phyloP scores from a whole-genome alignment of 352 stramenopile species.

The Bremia lactucae region DNA sequence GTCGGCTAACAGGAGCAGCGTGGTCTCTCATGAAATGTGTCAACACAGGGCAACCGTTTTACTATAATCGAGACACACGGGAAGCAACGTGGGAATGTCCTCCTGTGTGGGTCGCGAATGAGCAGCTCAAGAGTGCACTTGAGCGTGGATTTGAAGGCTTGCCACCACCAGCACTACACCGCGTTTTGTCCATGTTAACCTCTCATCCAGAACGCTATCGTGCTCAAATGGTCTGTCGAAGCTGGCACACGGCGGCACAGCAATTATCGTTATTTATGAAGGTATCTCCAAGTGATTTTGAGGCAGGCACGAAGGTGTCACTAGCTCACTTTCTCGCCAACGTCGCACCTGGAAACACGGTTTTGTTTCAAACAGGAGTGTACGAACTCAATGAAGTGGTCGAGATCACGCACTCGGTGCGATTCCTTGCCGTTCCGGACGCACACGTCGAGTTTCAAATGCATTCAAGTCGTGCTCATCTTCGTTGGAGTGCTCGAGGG shows the following conservation, averaged over 20 bases:
- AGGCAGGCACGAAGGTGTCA: conserved; percentile 7
- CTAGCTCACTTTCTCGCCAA: conserved; percentile 20
- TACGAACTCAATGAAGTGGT: conserved; percentile 46
- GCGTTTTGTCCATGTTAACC: conserved; percentile 80
- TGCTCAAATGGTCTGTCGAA: conserved; percentile 39
- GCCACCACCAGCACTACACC: conserved; percentile 55
- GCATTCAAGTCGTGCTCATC: conserved; percentile 28
- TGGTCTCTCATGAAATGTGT: conserved; percentile 55
- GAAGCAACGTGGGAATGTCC: conserved; percentile 92
- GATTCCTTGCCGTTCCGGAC: conserved; percentile 39
- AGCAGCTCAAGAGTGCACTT: conserved; percentile 65
- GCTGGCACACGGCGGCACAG: conserved; percentile 34
- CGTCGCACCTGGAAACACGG: conserved; percentile 29
- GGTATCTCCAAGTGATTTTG: conserved; percentile 40
- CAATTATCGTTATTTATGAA: conserved; percentile 38
- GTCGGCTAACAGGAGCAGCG: conserved; percentile 42
- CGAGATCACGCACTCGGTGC: conserved; percentile 33
- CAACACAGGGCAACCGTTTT: conserved; percentile 81
- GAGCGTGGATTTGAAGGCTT: conserved; percentile 70
- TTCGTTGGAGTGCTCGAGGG: conserved; percentile 46
- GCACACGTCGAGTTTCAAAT: conserved; percentile 66
- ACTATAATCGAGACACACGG: conserved; percentile 89
- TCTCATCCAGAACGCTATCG: conserved; percentile 47
- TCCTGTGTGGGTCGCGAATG: conserved; percentile 76
- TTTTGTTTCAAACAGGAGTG: conserved; percentile 60